Base-by-base conservation (phyloP, 148 eudicot species). In the Fagopyrum tataricum region DNA sequence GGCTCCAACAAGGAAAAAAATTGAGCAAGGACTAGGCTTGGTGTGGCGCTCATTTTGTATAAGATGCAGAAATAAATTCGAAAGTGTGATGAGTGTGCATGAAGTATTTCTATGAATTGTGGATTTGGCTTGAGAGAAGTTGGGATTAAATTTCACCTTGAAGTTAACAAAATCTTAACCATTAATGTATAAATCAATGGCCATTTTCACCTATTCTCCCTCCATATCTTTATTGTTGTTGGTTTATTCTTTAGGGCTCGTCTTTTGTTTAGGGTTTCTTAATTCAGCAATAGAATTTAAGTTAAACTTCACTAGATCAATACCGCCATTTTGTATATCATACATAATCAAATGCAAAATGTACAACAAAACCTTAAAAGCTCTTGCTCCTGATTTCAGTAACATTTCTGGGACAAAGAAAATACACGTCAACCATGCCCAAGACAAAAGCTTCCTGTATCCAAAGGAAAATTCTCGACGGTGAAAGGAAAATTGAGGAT, bases 361-460 rank as follows among this genome's bases (percentile, higher is more conserved):
- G 72, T 17, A 69, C 26, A 44, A 37, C 43, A 44, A 42, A 70
- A 94, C 97, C 98, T 88, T 75, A 73, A 87, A 84, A 77, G 87
- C 55, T 56, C 55, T 84, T 68, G 91, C 84, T 18, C 81, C 85
- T 73, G 97, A 89, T 78, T 94, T 94, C 74, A 91, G 80, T 46
- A 94, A 76, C 86, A 94, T 85, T 79, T 94, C 98, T 44, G 98
- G 98, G 59, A 94, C 73, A 74, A 88, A 94, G 83, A 94, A 89
- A 75, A 91, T 44, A 74, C 98, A 94, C 8, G 97, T 94, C 82
- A 94, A 85, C 98, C 98, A 94, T 69, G 98, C 98, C 97, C 98
- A 94, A 13, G 96, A 89, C 53, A 94, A 87, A 85, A 94, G 98
- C 79, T 91, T 94, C 98, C 98, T 94, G 88, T 48, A 84, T 61